Evolutionary conservation across 306 rosid genomes (phyloP).

Genomic region (Canavalia gladiata): DNA sequence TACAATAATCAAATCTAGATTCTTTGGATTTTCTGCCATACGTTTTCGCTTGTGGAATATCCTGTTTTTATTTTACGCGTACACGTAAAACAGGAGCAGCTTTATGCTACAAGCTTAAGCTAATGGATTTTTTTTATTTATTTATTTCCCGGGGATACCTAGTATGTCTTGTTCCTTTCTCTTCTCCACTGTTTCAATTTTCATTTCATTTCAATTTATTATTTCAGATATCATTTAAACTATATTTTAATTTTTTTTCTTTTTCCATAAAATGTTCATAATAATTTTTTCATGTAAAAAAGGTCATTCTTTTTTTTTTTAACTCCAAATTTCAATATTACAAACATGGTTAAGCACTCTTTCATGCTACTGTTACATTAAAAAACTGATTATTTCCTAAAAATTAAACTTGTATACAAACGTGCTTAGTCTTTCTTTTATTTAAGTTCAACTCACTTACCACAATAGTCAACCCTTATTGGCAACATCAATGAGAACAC

Average conservation of each 20-base stretch:
- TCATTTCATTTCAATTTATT: not conserved
- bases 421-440: not conserved
- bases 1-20: constrained; percentile 26
- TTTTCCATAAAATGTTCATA: too few relatives aligned
- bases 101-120: constrained; percentile 21
- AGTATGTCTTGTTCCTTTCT: not conserved
- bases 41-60: constrained; percentile 28
- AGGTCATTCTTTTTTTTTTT: too few relatives aligned
- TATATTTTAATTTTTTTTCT: too few relatives aligned
- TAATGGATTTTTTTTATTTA: not conserved
- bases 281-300: too few relatives aligned
- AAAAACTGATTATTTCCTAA: too few relatives aligned
- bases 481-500: not conserved
- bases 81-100: constrained; percentile 32
- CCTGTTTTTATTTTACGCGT: constrained; percentile 35
- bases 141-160: not conserved
- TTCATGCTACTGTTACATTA: too few relatives aligned
- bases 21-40: constrained; percentile 11
- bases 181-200: not conserved
- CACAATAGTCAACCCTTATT: not conserved
- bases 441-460: not conserved
- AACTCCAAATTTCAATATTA: not conserved
- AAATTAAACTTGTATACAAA: too few relatives aligned
- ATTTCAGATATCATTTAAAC: too few relatives aligned
- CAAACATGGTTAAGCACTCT: too few relatives aligned